phyloP scores from a whole-genome alignment of 192 early-diverging fungal genomes.

The Chytriomyces sp. region DNA sequence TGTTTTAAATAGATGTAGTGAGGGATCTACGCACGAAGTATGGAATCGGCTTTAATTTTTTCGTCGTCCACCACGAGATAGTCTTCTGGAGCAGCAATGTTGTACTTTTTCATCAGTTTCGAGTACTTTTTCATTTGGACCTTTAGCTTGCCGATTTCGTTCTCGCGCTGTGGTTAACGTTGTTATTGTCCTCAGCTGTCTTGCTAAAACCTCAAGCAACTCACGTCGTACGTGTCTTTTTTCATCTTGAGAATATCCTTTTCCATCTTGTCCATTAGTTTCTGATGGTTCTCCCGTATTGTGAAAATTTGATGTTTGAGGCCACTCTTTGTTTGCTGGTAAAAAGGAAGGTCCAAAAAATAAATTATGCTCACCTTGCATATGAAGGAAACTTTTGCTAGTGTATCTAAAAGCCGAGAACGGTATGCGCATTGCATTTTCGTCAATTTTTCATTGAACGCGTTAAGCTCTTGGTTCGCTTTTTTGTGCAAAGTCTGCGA shows the following conservation, averaged over 20 bases:
- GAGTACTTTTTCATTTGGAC: constrained; percentile 19
- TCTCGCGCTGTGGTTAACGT: not conserved
- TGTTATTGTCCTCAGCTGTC: no score
- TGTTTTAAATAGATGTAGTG: not conserved
- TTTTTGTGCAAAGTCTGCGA: not conserved
- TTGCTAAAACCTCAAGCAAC: not conserved
- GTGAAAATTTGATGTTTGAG: not conserved
- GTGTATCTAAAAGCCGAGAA: constrained; percentile 6
- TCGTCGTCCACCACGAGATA: constrained; percentile 29
- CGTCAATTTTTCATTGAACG: constrained; percentile 2
- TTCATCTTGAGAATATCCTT: constrained; percentile 17
- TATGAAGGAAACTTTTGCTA: not conserved
- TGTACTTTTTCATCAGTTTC: constrained; percentile 28
- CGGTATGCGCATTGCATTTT: constrained; percentile 7
- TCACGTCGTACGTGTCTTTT: constrained; percentile 27
- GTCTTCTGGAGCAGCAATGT: constrained; percentile 26
- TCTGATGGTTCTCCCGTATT: not conserved
- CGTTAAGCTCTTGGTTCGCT: not conserved
- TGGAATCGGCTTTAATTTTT: constrained; percentile 28
- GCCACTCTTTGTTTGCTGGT: not conserved
- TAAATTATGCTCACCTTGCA: not conserved
- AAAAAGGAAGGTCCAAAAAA: not conserved
- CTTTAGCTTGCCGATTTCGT: constrained; percentile 25
- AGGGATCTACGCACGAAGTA: not conserved
- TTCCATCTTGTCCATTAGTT: constrained; percentile 15